Percentiles rank a stretch among this genome's conserved stretches.
Conservation (phyloP, 768 basidiomycete genomes). For the Cubamyces sp. region DNA sequence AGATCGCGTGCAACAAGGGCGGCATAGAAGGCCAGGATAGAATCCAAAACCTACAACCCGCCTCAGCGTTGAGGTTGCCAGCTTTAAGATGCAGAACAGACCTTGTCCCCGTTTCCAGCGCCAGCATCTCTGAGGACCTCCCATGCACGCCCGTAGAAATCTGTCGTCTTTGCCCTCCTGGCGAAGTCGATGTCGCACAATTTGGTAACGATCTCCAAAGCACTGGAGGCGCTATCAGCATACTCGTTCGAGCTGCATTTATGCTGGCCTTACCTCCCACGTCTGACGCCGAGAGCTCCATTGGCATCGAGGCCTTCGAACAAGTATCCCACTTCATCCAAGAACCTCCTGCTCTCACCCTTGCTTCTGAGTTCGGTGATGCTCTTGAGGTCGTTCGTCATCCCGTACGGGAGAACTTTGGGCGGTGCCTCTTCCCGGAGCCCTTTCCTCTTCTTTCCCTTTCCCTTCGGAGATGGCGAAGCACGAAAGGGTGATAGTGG, state of each 20-base stretch:
- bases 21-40: slow-evolving; percentile 62
- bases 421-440: slow-evolving; percentile 27
- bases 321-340: slow-evolving; percentile 85
- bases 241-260: not conserved
- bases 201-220: slow-evolving; percentile 75
- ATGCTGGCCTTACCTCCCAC: slow-evolving; percentile 58
- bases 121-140: slow-evolving; percentile 62
- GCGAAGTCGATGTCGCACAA: slow-evolving; percentile 74
- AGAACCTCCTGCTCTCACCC: slow-evolving; percentile 77
- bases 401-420: slow-evolving; percentile 49
- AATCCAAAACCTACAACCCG: slow-evolving; percentile 60
- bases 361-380: slow-evolving; percentile 81
- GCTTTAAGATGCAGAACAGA: slow-evolving; percentile 33
- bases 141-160: slow-evolving; percentile 74
- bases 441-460: slow-evolving; percentile 46
- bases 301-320: slow-evolving; percentile 74
- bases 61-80: not conserved
- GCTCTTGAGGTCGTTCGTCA: slow-evolving; percentile 78
- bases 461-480: slow-evolving; percentile 41
- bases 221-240: slow-evolving; percentile 46
- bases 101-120: slow-evolving; percentile 64
- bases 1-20: slow-evolving; percentile 66
- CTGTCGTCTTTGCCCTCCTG: slow-evolving; percentile 78
- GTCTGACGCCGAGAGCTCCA: slow-evolving; percentile 56
- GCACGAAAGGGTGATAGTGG: slow-evolving; percentile 30